Conservation (phyloP, 179 eudicot genomes). For the Sideroxylon spinosum region DNA sequence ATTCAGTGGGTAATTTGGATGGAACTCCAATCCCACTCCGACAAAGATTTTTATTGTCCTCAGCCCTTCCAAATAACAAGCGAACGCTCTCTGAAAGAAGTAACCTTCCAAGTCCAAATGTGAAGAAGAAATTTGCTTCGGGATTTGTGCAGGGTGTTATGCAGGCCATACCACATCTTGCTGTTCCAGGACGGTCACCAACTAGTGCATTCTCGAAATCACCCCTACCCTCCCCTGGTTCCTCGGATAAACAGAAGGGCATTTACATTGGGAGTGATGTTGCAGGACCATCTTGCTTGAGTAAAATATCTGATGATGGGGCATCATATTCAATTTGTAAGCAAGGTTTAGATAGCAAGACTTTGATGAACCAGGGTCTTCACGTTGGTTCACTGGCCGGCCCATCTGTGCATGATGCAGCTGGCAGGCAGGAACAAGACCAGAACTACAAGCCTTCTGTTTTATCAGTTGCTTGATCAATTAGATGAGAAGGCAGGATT, state of each 20-base stretch:
- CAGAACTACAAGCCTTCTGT: constrained; percentile 31
- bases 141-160: constrained; percentile 47
- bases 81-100: constrained; percentile 68
- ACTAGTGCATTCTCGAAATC: constrained; percentile 53
- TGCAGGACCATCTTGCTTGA: constrained; percentile 40
- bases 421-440: constrained; percentile 27
- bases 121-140: constrained; percentile 66
- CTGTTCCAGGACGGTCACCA: constrained; percentile 37
- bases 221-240: constrained; percentile 44
- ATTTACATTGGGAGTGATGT: constrained; percentile 30
- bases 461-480: constrained; percentile 17
- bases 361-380: constrained; percentile 47
- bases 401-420: constrained; percentile 25
- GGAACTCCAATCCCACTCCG: constrained; percentile 58
- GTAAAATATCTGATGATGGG: constrained; percentile 26
- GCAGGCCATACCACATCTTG: constrained; percentile 41
- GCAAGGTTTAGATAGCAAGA: constrained; percentile 35
- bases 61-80: constrained; percentile 50
- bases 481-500: neutral
- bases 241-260: constrained; percentile 53
- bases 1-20: constrained; percentile 11
- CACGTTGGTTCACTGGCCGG: constrained; percentile 51
- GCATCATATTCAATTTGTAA: constrained; percentile 28
- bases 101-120: constrained; percentile 66
- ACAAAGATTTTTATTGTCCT: constrained; percentile 46